Evolutionary conservation across 2,329 filamentous ascomycete species (phyloP).

Genomic region (Talaromyces marneffei): DNA sequence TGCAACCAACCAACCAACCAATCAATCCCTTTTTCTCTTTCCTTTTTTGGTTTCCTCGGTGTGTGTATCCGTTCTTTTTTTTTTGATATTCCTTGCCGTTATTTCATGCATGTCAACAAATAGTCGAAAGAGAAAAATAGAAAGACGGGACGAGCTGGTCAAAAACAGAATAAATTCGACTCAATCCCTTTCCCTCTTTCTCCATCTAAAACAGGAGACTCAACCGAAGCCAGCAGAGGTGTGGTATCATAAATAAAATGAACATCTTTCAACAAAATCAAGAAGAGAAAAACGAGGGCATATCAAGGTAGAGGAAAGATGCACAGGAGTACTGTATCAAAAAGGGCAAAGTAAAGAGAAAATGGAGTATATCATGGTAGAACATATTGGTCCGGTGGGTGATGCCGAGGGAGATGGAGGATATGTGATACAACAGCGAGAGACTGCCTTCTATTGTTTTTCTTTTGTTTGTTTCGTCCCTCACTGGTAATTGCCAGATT

Average conservation of each 20-base stretch:
- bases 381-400: not conserved
- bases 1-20: not conserved
- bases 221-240: constrained; percentile 1
- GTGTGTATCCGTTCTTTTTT: not conserved
- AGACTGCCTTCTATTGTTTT: not conserved
- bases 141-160: not conserved
- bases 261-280: constrained; percentile 20
- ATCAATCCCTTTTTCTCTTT: not conserved
- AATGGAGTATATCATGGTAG: not conserved
- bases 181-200: not conserved
- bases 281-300: constrained; percentile 10
- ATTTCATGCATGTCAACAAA: not conserved
- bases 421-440: not conserved
- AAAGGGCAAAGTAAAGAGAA: not conserved
- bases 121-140: not conserved
- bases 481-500: constrained; percentile 26
- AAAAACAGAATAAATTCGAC: not conserved
- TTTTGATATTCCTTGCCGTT: not conserved
- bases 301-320: not conserved
- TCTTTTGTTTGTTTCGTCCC: not conserved
- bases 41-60: not conserved
- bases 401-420: not conserved
- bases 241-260: constrained; percentile 13
- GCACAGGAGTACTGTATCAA: not conserved
- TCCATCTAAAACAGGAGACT: not conserved